Conservation (phyloP, 2,329 filamentous ascomycete genomes). For the Trichoderma sp. region DNA sequence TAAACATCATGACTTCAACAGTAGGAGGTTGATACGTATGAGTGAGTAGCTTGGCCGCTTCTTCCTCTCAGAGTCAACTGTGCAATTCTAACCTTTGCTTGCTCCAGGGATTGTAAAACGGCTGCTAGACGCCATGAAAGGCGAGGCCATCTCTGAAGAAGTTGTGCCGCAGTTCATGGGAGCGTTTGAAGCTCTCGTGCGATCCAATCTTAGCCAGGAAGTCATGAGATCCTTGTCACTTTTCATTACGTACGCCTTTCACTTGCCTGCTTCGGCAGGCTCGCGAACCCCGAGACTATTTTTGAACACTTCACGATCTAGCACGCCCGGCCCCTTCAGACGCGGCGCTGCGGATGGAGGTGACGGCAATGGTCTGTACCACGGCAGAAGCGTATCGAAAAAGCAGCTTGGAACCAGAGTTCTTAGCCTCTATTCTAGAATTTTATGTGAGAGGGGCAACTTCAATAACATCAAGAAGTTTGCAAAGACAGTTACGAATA, state of each 20-base stretch:
- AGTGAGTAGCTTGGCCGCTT: slow-evolving; percentile 53
- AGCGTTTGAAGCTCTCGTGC: slow-evolving; percentile 75
- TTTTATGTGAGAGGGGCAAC: slow-evolving; percentile 73
- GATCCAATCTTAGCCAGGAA: slow-evolving; percentile 77
- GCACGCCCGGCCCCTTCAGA: slow-evolving; percentile 39
- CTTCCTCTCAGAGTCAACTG: background rate
- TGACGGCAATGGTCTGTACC: slow-evolving; percentile 30
- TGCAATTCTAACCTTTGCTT: slow-evolving; percentile 19
- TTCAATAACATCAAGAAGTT: slow-evolving; percentile 75
- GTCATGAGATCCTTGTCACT: slow-evolving; percentile 82
- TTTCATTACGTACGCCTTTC: slow-evolving; percentile 89
- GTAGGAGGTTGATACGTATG: slow-evolving; percentile 82
- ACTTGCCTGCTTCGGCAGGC: slow-evolving; percentile 50
- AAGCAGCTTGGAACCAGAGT: slow-evolving; percentile 71
- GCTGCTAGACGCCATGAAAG: slow-evolving; percentile 84
- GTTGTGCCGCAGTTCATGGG: slow-evolving; percentile 73
- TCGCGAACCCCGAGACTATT: slow-evolving; percentile 50
- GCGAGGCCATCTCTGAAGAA: slow-evolving; percentile 69
- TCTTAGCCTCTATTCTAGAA: slow-evolving; percentile 70
- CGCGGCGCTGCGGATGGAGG: slow-evolving; percentile 38
- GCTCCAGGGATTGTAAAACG: slow-evolving; percentile 78
- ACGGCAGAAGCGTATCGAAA: slow-evolving; percentile 51
- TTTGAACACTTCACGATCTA: slow-evolving; percentile 37
- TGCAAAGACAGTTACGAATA: slow-evolving; percentile 90
- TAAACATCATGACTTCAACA: slow-evolving; percentile 90